These are phyloP conservation scores for Cryptococcus hybrid DNA, from an alignment of 1,284 basidiomycete genomes.

Conservation along the genomic window DNA sequence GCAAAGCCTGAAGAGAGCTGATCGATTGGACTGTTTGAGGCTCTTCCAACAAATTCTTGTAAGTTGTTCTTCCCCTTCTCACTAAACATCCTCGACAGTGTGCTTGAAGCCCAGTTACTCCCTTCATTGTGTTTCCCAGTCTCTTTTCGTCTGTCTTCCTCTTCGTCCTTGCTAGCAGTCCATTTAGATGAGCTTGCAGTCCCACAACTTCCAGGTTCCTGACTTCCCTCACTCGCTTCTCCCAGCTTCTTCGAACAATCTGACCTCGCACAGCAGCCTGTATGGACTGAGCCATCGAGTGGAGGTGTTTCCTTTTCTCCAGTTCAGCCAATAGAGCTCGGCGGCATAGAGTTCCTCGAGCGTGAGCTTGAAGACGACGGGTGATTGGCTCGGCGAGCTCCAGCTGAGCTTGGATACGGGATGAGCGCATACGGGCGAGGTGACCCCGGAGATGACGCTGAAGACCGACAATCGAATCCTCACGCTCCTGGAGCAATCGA, in stretches of 20 bases:
- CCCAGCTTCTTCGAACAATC: constrained; percentile 14
- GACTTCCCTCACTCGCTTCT: constrained; percentile 12
- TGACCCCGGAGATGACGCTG: constrained; percentile 77
- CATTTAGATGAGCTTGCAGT: constrained; percentile 74
- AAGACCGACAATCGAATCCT: constrained; percentile 68
- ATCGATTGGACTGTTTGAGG: constrained; percentile 28
- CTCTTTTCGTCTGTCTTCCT: constrained; percentile 49
- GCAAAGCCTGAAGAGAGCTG: constrained; percentile 34
- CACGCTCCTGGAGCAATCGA: constrained; percentile 74
- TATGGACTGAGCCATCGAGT: constrained; percentile 32
- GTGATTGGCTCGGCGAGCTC: constrained; percentile 78
- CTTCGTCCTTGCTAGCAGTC: constrained; percentile 66
- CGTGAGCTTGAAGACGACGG: constrained; percentile 72
- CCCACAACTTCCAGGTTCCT: constrained; percentile 33
- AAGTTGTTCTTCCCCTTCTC: constrained; percentile 30
- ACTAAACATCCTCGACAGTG: constrained; percentile 56
- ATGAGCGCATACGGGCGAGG: constrained; percentile 67
- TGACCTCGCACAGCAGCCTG: constrained; percentile 36
- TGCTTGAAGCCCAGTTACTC: constrained; percentile 67
- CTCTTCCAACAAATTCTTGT: constrained; percentile 52
- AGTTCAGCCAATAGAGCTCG: constrained; percentile 50
- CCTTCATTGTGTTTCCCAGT: constrained; percentile 50
- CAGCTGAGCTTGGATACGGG: constrained; percentile 68
- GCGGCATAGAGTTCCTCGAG: constrained; percentile 67
- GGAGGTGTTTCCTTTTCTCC: constrained; percentile 27